These are phyloP conservation scores for Conticribra guillardii DNA, from an alignment of 108 stramenopile genomes.

Conservation along the genomic window DNA sequence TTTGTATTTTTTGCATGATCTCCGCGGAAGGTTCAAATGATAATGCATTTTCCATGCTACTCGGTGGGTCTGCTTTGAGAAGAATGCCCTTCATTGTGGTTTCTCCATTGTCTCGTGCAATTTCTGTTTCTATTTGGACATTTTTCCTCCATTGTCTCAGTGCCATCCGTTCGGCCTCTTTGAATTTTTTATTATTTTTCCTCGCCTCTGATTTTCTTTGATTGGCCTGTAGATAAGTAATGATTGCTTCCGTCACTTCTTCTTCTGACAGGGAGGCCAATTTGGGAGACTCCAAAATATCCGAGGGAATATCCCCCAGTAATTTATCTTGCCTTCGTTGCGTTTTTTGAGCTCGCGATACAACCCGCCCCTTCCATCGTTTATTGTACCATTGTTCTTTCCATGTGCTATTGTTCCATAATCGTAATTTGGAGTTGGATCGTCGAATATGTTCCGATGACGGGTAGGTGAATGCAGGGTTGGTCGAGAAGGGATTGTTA, in stretches of 20 bases:
- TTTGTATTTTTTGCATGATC: slow-evolving; percentile 25
- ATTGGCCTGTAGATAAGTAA: slow-evolving; percentile 50
- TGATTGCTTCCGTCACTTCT: slow-evolving; percentile 69
- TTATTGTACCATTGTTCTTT: slow-evolving; percentile 70
- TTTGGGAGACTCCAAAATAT: slow-evolving; percentile 54
- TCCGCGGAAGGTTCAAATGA: slow-evolving; percentile 41
- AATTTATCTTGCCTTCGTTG: slow-evolving; percentile 30
- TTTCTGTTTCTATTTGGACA: slow-evolving; percentile 26
- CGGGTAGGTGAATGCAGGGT: slow-evolving; percentile 36
- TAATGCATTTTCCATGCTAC: slow-evolving; percentile 3
- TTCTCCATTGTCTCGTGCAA: slow-evolving; percentile 17
- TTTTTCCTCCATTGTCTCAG: slow-evolving; percentile 32
- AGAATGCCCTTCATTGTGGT: slow-evolving; percentile 14
- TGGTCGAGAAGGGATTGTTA: slow-evolving; percentile 57
- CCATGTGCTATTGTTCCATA: slow-evolving; percentile 75
- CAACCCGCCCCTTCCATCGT: slow-evolving; percentile 64
- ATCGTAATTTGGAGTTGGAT: slow-evolving; percentile 49
- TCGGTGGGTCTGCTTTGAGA: neutral
- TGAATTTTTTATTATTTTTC: slow-evolving; percentile 37
- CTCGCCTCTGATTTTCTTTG: slow-evolving; percentile 50
- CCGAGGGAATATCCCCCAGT: slow-evolving; percentile 34
- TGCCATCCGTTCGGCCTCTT: slow-evolving; percentile 23
- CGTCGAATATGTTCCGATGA: slow-evolving; percentile 53
- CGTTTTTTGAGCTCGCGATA: slow-evolving; percentile 19
- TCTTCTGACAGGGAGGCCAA: slow-evolving; percentile 64